Conservation (phyloP, 2,329 filamentous ascomycete species). For the Macroventuria anomochaeta region DNA sequence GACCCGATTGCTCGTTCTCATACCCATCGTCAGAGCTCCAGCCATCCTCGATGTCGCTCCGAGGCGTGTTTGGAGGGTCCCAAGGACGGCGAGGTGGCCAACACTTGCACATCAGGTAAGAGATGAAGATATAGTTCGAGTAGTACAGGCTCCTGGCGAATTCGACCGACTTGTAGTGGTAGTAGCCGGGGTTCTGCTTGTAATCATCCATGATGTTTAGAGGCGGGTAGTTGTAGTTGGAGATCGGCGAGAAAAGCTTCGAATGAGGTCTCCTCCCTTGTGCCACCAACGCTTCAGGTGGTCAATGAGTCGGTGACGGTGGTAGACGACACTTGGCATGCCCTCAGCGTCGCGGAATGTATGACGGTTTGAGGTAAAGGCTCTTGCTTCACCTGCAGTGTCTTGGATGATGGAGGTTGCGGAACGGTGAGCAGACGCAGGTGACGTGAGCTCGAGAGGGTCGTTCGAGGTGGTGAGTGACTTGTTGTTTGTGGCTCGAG, state of each 20-base stretch:
- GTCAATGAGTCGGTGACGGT: slow-evolving; percentile 28
- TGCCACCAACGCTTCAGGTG: slow-evolving; percentile 33
- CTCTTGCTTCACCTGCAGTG: slow-evolving; percentile 24
- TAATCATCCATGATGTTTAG: background rate
- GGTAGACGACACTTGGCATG: slow-evolving; percentile 32
- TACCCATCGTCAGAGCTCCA: background rate
- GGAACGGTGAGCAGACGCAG: slow-evolving; percentile 20
- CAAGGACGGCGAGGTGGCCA: background rate
- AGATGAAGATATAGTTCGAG: background rate
- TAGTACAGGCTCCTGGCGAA: background rate
- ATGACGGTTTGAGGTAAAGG: slow-evolving; percentile 30
- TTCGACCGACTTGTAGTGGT: background rate
- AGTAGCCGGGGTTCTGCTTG: background rate
- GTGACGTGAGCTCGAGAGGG: slow-evolving; percentile 21
- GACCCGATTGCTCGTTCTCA: background rate
- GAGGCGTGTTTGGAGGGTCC: background rate
- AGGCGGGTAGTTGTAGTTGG: background rate
- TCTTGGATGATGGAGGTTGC: slow-evolving; percentile 28
- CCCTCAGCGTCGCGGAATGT: slow-evolving; percentile 36
- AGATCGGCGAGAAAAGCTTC: slow-evolving; percentile 20
- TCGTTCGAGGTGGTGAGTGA: slow-evolving; percentile 3
- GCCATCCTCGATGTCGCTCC: background rate
- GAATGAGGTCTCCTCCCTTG: slow-evolving; percentile 27
- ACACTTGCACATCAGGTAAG: background rate
- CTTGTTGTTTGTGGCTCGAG: slow-evolving; percentile 24